phyloP scores from a whole-genome alignment of 2,329 filamentous ascomycete genomes.

The Thelonectria olida region DNA sequence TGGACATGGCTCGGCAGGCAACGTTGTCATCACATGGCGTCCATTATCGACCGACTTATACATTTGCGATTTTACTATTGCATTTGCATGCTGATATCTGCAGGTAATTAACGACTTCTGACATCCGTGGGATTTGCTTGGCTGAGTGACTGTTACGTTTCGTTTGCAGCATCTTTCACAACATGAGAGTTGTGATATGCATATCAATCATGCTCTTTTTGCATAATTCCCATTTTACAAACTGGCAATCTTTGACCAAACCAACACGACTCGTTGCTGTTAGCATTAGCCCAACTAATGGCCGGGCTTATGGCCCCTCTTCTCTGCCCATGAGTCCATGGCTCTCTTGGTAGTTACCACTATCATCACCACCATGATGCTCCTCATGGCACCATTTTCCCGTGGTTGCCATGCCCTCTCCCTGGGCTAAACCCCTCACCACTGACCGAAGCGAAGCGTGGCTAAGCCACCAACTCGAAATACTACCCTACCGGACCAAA shows the following conservation, averaged over 20 bases:
- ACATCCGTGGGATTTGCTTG: too few relatives aligned
- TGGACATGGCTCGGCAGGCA: background rate
- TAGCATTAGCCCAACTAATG: conserved; percentile 4
- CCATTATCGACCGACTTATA: background rate
- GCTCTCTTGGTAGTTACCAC: too few relatives aligned
- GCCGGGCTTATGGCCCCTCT: conserved; percentile 5
- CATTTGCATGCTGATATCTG: too few relatives aligned
- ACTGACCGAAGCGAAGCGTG: conserved; percentile 4
- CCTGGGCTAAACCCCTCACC: background rate
- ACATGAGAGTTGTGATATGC: too few relatives aligned
- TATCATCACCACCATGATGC: background rate
- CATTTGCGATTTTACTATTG: background rate
- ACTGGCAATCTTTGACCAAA: too few relatives aligned
- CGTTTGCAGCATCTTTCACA: too few relatives aligned
- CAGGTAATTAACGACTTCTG: too few relatives aligned
- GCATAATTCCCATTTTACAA: too few relatives aligned
- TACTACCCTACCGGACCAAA: conserved; percentile 8
- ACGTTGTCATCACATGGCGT: background rate
- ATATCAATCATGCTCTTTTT: too few relatives aligned
- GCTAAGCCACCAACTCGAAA: background rate
- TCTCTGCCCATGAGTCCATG: background rate
- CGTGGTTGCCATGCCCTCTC: background rate
- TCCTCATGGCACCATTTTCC: background rate
- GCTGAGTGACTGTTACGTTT: too few relatives aligned
- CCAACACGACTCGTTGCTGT: too few relatives aligned